These are phyloP conservation scores for Hanseniaspora gamundiae DNA, from an alignment of 1,139 yeast species.

Conservation along the genomic window DNA sequence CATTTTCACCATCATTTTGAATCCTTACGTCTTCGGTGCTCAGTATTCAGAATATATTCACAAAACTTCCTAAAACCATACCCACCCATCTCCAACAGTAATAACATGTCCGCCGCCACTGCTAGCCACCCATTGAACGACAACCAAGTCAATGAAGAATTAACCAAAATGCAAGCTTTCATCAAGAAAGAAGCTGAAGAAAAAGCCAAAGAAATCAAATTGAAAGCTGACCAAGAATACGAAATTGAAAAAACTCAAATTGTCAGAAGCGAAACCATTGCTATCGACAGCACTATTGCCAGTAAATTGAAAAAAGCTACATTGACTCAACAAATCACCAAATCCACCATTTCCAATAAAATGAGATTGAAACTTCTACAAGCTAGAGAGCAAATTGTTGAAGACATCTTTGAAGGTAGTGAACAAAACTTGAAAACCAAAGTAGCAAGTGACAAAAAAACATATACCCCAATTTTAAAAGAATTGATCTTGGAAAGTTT, in stretches of 20 bases:
- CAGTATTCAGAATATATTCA: no score
- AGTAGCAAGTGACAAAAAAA: conserved; percentile 34
- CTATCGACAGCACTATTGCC: conserved; percentile 72
- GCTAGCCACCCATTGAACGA: conserved; percentile 23
- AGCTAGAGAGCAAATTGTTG: conserved; percentile 74
- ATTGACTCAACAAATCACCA: conserved; percentile 87
- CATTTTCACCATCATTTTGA: no score
- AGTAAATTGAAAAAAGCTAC: conserved; percentile 83
- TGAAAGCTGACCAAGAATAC: conserved; percentile 97
- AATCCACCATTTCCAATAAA: conserved; percentile 90
- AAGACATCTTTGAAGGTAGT: conserved; percentile 62
- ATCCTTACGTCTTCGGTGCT: no score
- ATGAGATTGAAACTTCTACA: conserved; percentile 82
- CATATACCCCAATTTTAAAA: conserved; percentile 57
- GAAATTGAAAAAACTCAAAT: conserved; percentile 94
- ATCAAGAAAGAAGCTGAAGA: conserved; percentile 98
- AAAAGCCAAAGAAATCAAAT: conserved; percentile 89
- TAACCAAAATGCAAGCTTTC: conserved; percentile 96
- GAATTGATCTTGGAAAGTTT: conserved; percentile 81
- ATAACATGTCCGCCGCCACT: conserved; percentile 20
- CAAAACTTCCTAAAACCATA: background rate
- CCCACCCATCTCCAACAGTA: background rate
- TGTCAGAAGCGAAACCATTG: conserved; percentile 83
- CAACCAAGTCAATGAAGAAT: conserved; percentile 78
- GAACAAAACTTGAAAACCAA: conserved; percentile 47